Base-by-base conservation (phyloP, 257 asterid species). In the Leonotis leonurus region DNA sequence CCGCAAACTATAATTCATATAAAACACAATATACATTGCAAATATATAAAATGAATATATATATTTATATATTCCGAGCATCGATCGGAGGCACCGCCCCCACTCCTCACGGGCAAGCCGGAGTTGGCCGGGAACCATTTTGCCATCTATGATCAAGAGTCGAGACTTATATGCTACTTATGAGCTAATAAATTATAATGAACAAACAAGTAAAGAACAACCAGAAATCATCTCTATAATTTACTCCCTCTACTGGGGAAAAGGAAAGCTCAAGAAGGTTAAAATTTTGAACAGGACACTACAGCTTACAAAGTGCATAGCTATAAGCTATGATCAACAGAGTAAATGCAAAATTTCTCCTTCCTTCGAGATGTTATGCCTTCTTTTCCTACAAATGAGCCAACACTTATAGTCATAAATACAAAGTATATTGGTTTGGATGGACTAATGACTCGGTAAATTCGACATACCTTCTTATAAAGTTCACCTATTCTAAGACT, bases 371-470 rank as follows among this genome's bases (percentile, higher is more conserved):
- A 59, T 30, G 55, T 60, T 48, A 70, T 37, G 64, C 76, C 25
- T 70, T 60, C 48, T 57, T 56, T 67, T 70, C 82, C 85, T 80
- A 48, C 78, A 71, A 32, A 65, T 22, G 29, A 62, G 29, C 58
- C 58, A 51, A 59, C 33, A 63, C 35, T 27, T 13, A 40, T 54
- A 61, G 61, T 70, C 49, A 35, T 36, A 32, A 32, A 44, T 18
- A 22, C 39, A 33, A 44, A 39, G 40, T 24, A 60, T 60, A 54
- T 12, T 17, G 39, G n/a, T 61, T 32, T 25, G 24, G 22, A 35
- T n/a, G n/a, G n/a, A n/a, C n/a, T n/a, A n/a, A n/a, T n/a, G n/a
- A 14, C 8, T 44, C 13, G 46, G 36, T 29, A 55, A 64, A 70
- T 1, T 46, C 39, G 24, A 57, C 11, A 13, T 12, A 13, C 67